Evolutionary conservation across 352 stramenopile genomes (phyloP).

Genomic region (Pythium coloratum): DNA sequence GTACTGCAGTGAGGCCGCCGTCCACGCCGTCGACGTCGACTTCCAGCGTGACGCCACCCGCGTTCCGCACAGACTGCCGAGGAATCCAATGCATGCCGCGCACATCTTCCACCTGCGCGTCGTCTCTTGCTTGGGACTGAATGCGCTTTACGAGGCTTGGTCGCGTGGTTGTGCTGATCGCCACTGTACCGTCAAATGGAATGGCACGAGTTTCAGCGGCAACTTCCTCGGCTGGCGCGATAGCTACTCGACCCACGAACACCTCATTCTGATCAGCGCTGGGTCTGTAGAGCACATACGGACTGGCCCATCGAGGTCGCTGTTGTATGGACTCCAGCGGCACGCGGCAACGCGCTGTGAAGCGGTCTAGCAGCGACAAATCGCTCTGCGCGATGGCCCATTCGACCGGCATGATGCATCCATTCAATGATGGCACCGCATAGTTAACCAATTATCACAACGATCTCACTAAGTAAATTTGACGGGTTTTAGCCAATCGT

Average conservation of each 20-base stretch:
- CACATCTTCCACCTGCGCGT: conserved; percentile 8
- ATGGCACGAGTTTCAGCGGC: background rate
- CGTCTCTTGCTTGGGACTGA: background rate
- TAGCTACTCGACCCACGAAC: conserved; percentile 45
- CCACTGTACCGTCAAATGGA: conserved; percentile 13
- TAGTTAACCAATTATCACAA: background rate
- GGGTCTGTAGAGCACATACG: conserved; percentile 26
- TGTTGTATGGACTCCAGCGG: conserved; percentile 33
- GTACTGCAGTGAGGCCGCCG: background rate
- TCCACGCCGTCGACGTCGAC: conserved; percentile 20
- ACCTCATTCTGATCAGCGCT: background rate
- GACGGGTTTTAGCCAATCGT: conserved; percentile 16
- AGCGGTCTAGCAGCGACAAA: conserved; percentile 35
- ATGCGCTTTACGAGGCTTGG: conserved; percentile 2
- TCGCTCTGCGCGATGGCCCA: conserved; percentile 28
- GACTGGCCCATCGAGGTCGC: conserved; percentile 40
- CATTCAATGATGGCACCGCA: conserved; percentile 6
- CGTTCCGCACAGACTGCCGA: conserved; percentile 35
- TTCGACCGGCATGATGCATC: conserved; percentile 17
- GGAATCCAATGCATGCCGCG: conserved; percentile 49
- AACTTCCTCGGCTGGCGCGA: conserved; percentile 16
- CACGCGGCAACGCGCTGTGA: conserved; percentile 61
- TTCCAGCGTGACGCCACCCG: conserved; percentile 56
- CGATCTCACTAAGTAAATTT: conserved; percentile 2
- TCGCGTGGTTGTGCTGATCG: conserved; percentile 5